Evolutionary conservation across 2,329 filamentous ascomycete genomes (phyloP), one percentile per base, ranked within the genome.

Genomic region (Trichoderma gracile): DNA sequence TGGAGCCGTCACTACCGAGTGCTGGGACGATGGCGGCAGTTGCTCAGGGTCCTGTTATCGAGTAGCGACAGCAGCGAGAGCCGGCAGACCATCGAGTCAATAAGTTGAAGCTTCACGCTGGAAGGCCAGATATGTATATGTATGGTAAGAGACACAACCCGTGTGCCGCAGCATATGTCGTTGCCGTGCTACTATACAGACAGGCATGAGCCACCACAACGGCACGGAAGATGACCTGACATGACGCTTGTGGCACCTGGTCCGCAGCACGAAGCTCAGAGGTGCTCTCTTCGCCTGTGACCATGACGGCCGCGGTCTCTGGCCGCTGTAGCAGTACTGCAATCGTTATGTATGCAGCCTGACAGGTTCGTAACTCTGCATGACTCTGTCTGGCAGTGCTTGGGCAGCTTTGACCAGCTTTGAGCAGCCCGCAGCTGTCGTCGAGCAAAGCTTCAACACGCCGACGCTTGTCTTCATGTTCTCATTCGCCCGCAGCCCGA

Each of bases 1-100:
- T 52, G 57, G 57, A 38, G 17, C 57, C 55, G 55, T 57, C 42
- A 47, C 42, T 57, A 57, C 55, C 55, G 42, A 56, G 7, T 27
- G 40, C 27, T 30, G 25, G 42, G 25, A 30, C 23, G 15, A 25
- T 12, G 9, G 42, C 54, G 54, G 42, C 38, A 57, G 27, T 47
- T 30, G 42, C 43, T 57, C 43, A 27, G 43, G 42, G 15, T 57
- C 42, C 23, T 38, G 43, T 23, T 27, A 30, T 23, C 30, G 14
- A 9, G 12, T 40, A 19, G 30, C 21, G 45, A 43, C 30, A 38
- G 33, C 33, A 38, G 42, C 42, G 49, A 52, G 12, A 19, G 49
- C 49, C 27, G 27, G 49, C 14, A 25, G 17, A 7, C 19, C 25
- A 33, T 45, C 12, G 25, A 19, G 33, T 12, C 14, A 14, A 14